A percentile compares a stretch with the other conserved stretches of the same genome.
Conservation (phyloP, 2,329 filamentous ascomycete genomes). For the Penicillium griseofulvum region DNA sequence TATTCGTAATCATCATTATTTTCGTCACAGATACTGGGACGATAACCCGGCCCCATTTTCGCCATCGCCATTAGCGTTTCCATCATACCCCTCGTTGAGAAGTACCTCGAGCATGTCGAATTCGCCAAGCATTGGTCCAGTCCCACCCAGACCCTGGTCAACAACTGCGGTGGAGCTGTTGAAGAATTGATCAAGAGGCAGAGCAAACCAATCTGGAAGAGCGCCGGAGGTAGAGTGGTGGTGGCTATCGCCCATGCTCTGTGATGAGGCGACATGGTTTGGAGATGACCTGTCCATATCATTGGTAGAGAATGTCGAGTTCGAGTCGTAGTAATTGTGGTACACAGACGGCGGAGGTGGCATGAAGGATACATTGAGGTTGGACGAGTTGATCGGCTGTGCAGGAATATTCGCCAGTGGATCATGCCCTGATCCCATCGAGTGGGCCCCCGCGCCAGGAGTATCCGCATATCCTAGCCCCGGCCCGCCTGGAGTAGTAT, state of each 20-base stretch:
- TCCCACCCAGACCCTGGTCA: constrained; percentile 57
- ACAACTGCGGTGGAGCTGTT: constrained; percentile 47
- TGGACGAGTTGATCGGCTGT: constrained; percentile 46
- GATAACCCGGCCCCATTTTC: constrained; percentile 19
- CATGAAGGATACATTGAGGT: constrained; percentile 48
- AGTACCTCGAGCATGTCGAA: constrained; percentile 51
- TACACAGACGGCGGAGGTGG: constrained; percentile 48
- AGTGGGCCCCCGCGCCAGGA: constrained; percentile 19
- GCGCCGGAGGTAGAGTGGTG: constrained; percentile 23
- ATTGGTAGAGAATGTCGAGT: constrained; percentile 32
- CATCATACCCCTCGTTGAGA: constrained; percentile 43
- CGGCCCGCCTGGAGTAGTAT: constrained; percentile 16
- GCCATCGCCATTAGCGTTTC: constrained; percentile 23
- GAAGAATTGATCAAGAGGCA: constrained; percentile 61
- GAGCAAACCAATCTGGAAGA: constrained; percentile 58
- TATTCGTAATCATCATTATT: constrained; percentile 2
- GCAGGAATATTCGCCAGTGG: constrained; percentile 45
- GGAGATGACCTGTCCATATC: constrained; percentile 29
- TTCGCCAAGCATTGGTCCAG: constrained; percentile 60
- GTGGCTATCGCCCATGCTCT: constrained; percentile 28
- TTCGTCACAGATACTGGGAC: constrained; percentile 29
- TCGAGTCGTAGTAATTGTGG: constrained; percentile 45
- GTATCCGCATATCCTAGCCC: constrained; percentile 30
- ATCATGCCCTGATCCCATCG: constrained; percentile 35
- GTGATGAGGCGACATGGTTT: constrained; percentile 29